A percentile compares a stretch with the other conserved stretches of the same genome.
phyloP scores from a whole-genome alignment of 1,284 basidiomycete species.

The Irpex sp. region DNA sequence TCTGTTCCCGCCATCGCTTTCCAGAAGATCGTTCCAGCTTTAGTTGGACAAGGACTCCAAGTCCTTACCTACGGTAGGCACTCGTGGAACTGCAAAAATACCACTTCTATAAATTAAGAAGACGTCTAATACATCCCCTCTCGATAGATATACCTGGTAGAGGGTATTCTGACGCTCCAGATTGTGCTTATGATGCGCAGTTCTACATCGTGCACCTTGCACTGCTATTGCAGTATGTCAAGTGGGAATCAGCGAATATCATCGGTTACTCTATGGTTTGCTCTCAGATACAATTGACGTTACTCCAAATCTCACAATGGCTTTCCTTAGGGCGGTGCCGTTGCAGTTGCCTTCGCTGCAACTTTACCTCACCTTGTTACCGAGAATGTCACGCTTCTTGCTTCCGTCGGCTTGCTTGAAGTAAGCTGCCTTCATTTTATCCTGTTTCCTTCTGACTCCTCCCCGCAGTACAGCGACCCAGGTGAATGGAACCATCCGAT shows the following conservation, averaged over 20 bases:
- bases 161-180: constrained; percentile 75
- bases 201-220: constrained; percentile 73
- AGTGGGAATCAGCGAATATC: constrained; percentile 62
- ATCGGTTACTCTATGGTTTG: constrained; percentile 72
- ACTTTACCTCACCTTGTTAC: constrained; percentile 66
- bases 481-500: not conserved
- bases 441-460: not conserved
- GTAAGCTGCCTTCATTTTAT: constrained; percentile 27
- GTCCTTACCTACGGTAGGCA: constrained; percentile 65
- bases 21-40: constrained; percentile 61
- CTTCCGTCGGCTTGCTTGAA: constrained; percentile 65
- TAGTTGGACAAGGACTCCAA: constrained; percentile 60
- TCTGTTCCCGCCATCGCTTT: constrained; percentile 70
- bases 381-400: constrained; percentile 57
- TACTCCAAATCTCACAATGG: not conserved
- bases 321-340: constrained; percentile 58
- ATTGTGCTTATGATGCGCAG: constrained; percentile 43
- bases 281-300: not conserved
- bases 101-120: not conserved
- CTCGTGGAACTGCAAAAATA: not conserved
- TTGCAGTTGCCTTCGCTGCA: constrained; percentile 63
- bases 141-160: constrained; percentile 71
- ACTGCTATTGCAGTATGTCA: constrained; percentile 71
- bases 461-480: no score
- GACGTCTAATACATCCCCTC: not conserved